Evolutionary conservation across 2,329 filamentous ascomycete species (phyloP).

Genomic region (Kalaharituber pfeilii): DNA sequence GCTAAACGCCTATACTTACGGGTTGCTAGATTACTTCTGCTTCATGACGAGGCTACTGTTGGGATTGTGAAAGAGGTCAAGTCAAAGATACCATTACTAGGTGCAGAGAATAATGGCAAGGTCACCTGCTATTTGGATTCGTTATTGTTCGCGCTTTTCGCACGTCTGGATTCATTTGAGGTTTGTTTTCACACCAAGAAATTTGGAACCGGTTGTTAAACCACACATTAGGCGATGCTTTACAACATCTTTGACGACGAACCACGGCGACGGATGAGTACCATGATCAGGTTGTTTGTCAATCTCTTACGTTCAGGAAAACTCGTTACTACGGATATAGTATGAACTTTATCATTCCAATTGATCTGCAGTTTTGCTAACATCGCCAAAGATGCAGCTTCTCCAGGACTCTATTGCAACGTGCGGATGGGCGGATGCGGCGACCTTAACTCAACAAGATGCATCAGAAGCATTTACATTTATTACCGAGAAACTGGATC

Average conservation of each 20-base stretch:
- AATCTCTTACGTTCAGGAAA: conserved; percentile 76
- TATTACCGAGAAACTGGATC: conserved; percentile 72
- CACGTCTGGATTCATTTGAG: conserved; percentile 75
- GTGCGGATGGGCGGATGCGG: conserved; percentile 78
- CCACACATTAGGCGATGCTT: conserved; percentile 39
- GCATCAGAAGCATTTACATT: conserved; percentile 91
- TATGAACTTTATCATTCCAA: conserved; percentile 29
- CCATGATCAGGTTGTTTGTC: conserved; percentile 72
- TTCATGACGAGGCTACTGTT: conserved; percentile 65
- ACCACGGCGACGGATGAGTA: conserved; percentile 53
- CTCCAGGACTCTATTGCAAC: conserved; percentile 66
- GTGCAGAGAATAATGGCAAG: conserved; percentile 66
- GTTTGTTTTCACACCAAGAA: conserved; percentile 29
- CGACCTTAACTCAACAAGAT: conserved; percentile 68
- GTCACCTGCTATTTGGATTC: conserved; percentile 94
- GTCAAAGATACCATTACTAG: conserved; percentile 53
- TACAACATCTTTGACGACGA: conserved; percentile 62
- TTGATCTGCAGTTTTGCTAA: conserved; percentile 22
- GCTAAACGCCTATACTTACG: not conserved
- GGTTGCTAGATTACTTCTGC: conserved; percentile 37
- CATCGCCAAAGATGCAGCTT: conserved; percentile 46
- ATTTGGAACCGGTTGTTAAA: not conserved
- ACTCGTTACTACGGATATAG: conserved; percentile 69
- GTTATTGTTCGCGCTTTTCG: conserved; percentile 89
- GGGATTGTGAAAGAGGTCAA: conserved; percentile 63